Base-by-base conservation (phyloP, 371 early-diverging fungal species). In the Mortierella sp. region DNA sequence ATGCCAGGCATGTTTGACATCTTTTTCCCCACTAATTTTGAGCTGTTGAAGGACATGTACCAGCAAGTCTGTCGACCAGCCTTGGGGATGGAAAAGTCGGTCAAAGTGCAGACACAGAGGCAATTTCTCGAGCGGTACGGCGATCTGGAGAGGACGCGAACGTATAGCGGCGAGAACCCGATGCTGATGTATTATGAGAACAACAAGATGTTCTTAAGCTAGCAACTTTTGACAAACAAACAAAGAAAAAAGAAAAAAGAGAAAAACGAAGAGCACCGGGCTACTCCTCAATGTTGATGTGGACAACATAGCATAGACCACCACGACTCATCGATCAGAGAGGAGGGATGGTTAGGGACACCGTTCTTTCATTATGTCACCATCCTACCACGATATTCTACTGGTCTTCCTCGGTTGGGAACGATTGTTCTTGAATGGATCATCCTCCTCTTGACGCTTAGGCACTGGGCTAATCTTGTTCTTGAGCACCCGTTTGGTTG, bases 1-100 rank as follows among this genome's bases (percentile, higher is more conserved):
- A 93, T 94, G 74, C 98, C 96, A 0, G 99, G 99, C n/a, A 96
- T 91, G 91, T 97, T 97, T 78, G 98, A 98, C 78, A 96, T 97
- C 31, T 96, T 98, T 73, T 98, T 97, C 81, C 98, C 99, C 5
- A 97, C 97, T 24, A 90, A 98, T 78, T 98, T 97, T 84, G 94
- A 93, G 71, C 79, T 95, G 26, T 65, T 96, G 66, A 74, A 81
- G 57, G 88, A 89, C 28, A 82, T 97, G 82, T 96, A 98, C 80
- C 66, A 83, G 10, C 53, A 80, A 5, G 83, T 93, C 2, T 89
- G 91, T 69, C 85, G 87, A 30, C 81, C 84, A 1, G 48, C 83
- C 0, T 56, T 80, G 74, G 79, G 26, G 62, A 82, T 57, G 83
- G 66, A 80, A 41, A 83, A 81, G 57, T 71, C 66, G 1, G 83